These are phyloP conservation scores for Melastoma malabathricum DNA, from an alignment of 345 rosid species.

Conservation along the genomic window DNA sequence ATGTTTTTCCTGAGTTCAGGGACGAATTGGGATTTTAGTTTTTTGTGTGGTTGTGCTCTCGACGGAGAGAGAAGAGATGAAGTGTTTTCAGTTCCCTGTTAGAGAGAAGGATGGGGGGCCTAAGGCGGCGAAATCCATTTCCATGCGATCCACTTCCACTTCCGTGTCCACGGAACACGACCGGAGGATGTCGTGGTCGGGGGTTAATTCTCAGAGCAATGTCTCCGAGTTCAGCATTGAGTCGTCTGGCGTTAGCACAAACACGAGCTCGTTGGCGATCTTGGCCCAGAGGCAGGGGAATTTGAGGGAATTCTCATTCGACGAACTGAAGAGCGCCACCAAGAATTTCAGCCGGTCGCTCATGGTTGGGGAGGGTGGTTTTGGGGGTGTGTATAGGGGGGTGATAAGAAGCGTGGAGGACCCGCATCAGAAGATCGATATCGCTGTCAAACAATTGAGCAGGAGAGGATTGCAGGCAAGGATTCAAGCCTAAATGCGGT, in stretches of 20 bases:
- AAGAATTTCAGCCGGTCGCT: constrained; percentile 83
- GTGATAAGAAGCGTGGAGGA: constrained; percentile 46
- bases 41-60: background rate
- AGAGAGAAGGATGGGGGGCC: constrained; percentile 37
- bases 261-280: constrained; percentile 41
- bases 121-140: constrained; percentile 33
- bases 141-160: constrained; percentile 22
- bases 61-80: constrained; percentile 42
- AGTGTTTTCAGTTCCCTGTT: constrained; percentile 42
- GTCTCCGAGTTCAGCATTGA: constrained; percentile 53
- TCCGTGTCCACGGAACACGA: constrained; percentile 41
- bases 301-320: constrained; percentile 55
- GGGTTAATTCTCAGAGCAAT: constrained; percentile 50
- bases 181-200: constrained; percentile 50
- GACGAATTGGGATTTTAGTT: background rate
- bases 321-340: constrained; percentile 70
- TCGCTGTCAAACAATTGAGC: constrained; percentile 89
- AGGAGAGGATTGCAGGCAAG: constrained; percentile 80
- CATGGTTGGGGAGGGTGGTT: constrained; percentile 95
- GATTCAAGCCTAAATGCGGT: background rate
- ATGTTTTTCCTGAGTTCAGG: too few species aligned
- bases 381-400: constrained; percentile 76
- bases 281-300: constrained; percentile 61
- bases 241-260: constrained; percentile 19
- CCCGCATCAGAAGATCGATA: constrained; percentile 52